Conservation (phyloP, 2,329 filamentous ascomycete species). For the Neonectria hederae region DNA sequence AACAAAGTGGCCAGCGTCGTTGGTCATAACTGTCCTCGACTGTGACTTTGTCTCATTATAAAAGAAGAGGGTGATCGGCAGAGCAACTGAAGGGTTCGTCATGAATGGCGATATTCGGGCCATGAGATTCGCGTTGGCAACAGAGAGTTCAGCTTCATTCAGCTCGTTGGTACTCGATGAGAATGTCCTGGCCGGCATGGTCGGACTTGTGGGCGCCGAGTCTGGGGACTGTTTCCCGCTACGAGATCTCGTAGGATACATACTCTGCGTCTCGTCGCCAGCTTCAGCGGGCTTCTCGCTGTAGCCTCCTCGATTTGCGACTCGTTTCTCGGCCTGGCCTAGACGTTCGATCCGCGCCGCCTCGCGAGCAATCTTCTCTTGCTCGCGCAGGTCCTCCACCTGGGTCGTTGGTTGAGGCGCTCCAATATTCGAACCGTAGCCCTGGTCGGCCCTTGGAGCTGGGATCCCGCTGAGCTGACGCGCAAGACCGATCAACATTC, state of each 20-base stretch:
- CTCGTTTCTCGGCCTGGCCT: conserved; percentile 76
- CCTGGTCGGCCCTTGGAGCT: conserved; percentile 62
- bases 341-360: conserved; percentile 79
- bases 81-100: conserved; percentile 79
- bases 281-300: conserved; percentile 70
- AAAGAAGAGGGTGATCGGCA: conserved; percentile 91
- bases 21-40: conserved; percentile 84
- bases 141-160: conserved; percentile 76
- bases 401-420: conserved; percentile 39
- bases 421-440: conserved; percentile 32
- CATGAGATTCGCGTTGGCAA: conserved; percentile 89
- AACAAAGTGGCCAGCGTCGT: conserved; percentile 89
- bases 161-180: conserved; percentile 65
- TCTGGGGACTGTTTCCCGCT: conserved; percentile 49
- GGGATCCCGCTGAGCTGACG: conserved; percentile 89
- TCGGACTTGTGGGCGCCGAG: conserved; percentile 57
- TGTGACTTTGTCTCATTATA: conserved; percentile 87
- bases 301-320: conserved; percentile 76
- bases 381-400: conserved; percentile 60
- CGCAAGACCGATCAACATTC: conserved; percentile 86
- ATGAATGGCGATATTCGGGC: conserved; percentile 89
- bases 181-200: conserved; percentile 49
- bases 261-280: conserved; percentile 48
- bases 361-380: conserved; percentile 76
- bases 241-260: conserved; percentile 42